Evolutionary conservation across 108 stramenopile genomes (phyloP).

Genomic region (Cyclotella kingstonii): DNA sequence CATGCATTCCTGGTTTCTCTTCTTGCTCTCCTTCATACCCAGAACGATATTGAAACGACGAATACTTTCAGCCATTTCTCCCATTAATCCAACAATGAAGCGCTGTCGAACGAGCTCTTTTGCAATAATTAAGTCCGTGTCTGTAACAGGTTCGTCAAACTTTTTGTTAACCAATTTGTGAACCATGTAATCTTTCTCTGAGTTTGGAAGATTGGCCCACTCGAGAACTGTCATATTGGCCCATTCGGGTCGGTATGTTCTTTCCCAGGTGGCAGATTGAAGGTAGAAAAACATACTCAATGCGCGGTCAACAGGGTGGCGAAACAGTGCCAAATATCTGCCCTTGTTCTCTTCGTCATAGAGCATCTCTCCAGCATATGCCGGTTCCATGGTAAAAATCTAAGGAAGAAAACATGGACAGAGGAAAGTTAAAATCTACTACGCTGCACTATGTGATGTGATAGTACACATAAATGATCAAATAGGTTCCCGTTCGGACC

Average conservation of each 20-base stretch:
- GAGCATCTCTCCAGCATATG: conserved; percentile 34
- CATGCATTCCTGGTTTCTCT: conserved; percentile 23
- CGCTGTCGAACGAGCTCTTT: conserved; percentile 41
- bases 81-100: conserved; percentile 48
- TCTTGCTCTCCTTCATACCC: conserved; percentile 20
- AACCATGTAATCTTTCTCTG: conserved; percentile 30
- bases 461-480: too few relatives aligned
- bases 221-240: conserved; percentile 38
- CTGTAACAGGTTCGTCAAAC: conserved; percentile 15
- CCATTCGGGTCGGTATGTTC: conserved; percentile 38
- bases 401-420: too few relatives aligned
- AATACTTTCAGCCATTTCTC: conserved; percentile 40
- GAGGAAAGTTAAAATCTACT: too few relatives aligned
- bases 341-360: conserved; percentile 42
- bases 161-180: conserved; percentile 19
- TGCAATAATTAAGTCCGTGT: conserved; percentile 37
- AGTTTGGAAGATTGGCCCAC: conserved; percentile 31
- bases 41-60: conserved; percentile 34
- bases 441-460: too few relatives aligned
- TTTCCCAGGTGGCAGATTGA: conserved; percentile 42
- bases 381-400: conserved; percentile 45
- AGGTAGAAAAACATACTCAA: conserved; percentile 44
- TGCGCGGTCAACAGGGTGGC: conserved; percentile 47
- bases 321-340: conserved; percentile 36
- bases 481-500: too few relatives aligned